Base-by-base conservation (phyloP, 2,329 filamentous ascomycete genomes). In the Emydomyces testavorans region DNA sequence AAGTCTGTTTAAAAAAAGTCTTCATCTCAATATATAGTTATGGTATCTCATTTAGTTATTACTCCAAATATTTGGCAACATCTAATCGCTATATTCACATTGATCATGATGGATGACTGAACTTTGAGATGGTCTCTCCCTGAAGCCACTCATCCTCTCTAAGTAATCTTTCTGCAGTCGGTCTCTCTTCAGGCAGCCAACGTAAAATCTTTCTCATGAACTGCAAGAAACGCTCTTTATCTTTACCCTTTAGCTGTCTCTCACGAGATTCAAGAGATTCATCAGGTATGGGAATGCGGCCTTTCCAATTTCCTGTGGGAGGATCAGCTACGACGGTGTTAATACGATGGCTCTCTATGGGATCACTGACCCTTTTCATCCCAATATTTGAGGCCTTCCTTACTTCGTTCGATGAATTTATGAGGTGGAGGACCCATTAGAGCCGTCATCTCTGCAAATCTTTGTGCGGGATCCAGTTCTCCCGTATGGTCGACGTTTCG, bases 371-470 rank as follows among this genome's bases (percentile, higher is more conserved):
- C 43, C 1, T 21, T 15, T 38, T 46, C 43, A 32, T 46, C 43
- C 21, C 43, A 46, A 13, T 29, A 46, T 32, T 29, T 38, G 5
- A n/a, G 51, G 46, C 54, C 53, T 39, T 35, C 52, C 41, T 54
- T 51, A 38, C 55, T 56, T 50, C 50, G 52, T 52, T 57, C 52
- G 31, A 60, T 52, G 21, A 61, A 56, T 28, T 60, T 56, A 23
- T 53, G 45, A 34, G 56, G 56, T 47, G 57, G 57, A 52, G 56
- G 56, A 40, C 58, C 58, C 26, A 58, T 50, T 46, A 60, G 48
- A 34, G 52, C 54, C 48, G 59, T 50, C 48, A 57, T 57, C 47
- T 52, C 52, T 38, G 58, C 58, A 52, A 61, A 54, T 31, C 59
- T 54, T 39, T 52, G 53, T 26, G 54, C 50, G 32, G 51, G 57